These are phyloP conservation scores for Alloascoidea hylecoeti DNA, from an alignment of 805 yeast species.

Conservation along the genomic window DNA sequence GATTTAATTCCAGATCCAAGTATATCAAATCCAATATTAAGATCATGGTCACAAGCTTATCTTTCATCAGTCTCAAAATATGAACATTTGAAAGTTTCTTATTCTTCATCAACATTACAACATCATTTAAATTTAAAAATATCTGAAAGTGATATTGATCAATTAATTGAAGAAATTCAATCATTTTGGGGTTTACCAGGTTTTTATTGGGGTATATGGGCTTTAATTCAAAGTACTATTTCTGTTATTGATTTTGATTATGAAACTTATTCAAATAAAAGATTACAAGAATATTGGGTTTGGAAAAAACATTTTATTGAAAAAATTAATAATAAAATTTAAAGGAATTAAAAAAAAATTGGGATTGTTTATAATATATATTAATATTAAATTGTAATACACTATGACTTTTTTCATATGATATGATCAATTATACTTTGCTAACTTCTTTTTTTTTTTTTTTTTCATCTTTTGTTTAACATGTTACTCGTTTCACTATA, in stretches of 20 bases:
- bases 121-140: neutral
- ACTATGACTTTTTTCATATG: no score
- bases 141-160: slow-evolving; percentile 20
- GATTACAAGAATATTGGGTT: slow-evolving; percentile 54
- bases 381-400: no score
- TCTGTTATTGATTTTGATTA: slow-evolving; percentile 66
- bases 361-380: no score
- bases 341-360: no score
- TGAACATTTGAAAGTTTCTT: slow-evolving; percentile 1
- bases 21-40: slow-evolving; percentile 25
- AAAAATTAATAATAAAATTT: no score
- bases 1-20: slow-evolving; percentile 42
- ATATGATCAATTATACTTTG: no score
- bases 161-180: slow-evolving; percentile 38
- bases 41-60: slow-evolving; percentile 47
- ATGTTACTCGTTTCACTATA: no score
- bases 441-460: no score
- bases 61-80: slow-evolving; percentile 15
- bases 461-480: no score
- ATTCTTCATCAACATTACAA: neutral
- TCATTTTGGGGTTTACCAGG: slow-evolving; percentile 70
- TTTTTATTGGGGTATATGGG: slow-evolving; percentile 79
- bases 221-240: slow-evolving; percentile 56
- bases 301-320: slow-evolving; percentile 36
- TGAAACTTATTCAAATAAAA: slow-evolving; percentile 37